Percentiles rank a stretch among this genome's conserved stretches.
Evolutionary conservation across 78 protist species (phyloP).

Genomic region (Trichosphaerium sp.): DNA sequence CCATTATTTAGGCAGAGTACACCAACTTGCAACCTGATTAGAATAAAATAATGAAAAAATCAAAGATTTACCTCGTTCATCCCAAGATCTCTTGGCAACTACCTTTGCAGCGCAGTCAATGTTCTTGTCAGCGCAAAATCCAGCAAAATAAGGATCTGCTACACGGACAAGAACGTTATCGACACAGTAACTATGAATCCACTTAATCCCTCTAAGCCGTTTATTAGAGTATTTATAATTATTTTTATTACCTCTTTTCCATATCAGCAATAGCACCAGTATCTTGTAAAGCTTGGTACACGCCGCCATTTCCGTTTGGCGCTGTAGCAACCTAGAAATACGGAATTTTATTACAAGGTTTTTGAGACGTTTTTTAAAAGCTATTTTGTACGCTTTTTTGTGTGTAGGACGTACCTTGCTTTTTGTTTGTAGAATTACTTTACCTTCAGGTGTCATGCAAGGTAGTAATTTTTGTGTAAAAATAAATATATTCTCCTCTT

Average conservation of each 20-base stretch:
- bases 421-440: constrained; percentile 41
- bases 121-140: constrained; percentile 40
- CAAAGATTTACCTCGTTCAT: constrained; percentile 25
- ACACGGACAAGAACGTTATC: constrained; percentile 79
- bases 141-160: constrained; percentile 84
- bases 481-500: constrained; percentile 46
- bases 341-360: neutral
- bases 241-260: constrained; percentile 21
- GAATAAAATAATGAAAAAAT: neutral
- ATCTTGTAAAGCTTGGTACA: constrained; percentile 20
- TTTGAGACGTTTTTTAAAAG: neutral
- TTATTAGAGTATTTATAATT: too few relatives aligned
- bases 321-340: constrained; percentile 31
- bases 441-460: constrained; percentile 65
- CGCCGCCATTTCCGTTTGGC: constrained; percentile 95
- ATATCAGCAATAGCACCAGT: constrained; percentile 63
- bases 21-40: constrained; percentile 52
- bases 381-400: too few relatives aligned
- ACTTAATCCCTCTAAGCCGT: constrained; percentile 68
- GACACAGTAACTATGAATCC: constrained; percentile 73
- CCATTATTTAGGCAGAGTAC: constrained; percentile 58
- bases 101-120: constrained; percentile 72
- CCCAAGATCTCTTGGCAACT: constrained; percentile 56
- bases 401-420: constrained; percentile 6
- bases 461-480: constrained; percentile 86